Evolutionary conservation across 192 early-diverging fungal species (phyloP), one percentile per base, ranked within the genome.

Genomic region (Phlyctochytrium arcticum): DNA sequence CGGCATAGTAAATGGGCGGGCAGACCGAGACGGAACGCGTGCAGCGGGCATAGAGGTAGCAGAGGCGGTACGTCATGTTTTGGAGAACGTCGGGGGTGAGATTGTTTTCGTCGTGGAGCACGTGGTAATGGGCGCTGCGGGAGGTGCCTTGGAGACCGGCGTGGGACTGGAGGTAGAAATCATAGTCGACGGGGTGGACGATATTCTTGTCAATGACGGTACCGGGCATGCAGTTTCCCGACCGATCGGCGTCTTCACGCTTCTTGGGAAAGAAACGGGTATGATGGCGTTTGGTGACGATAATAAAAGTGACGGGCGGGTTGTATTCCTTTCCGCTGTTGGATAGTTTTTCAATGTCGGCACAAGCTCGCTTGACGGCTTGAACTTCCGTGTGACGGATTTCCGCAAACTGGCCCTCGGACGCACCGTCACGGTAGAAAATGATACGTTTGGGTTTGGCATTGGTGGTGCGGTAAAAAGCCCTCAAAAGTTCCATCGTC

Each of bases 1-100:
- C 88, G 10, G 93, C 92, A 61, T 95, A 92, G 78, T 96, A 98
- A 9, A 87, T 90, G 0, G 93, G 88, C 4, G 93, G 90, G 2
- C 90, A 88, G 23, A 95, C 82, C 3, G 88, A 88, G 1, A 97
- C 93, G 0, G 92, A 86, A 26, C 92, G 87, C 0, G 93, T 92
- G 57, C 71, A 65, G 31, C 92, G 79, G 24, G 87, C 89, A 66
- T 88, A 94, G 36, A 91, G 73, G 69, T 91, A 94, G 62, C 92
- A 95, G 57, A 95, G 80, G 8, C 82, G 70, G 72, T 90, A 95
- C 1, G 90, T 91, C 36, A 98, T 71, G 46, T 87, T 75, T 67
- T 98, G 93, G 30, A 94, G 70, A 46, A 81, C 75, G 66, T 98
- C 92, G 2, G 89, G 60, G 0, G 77, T 75, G 57, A 94, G 93